Evolutionary conservation across 1,284 basidiomycete genomes (phyloP).

Genomic region (Mrakiaceae sp.): DNA sequence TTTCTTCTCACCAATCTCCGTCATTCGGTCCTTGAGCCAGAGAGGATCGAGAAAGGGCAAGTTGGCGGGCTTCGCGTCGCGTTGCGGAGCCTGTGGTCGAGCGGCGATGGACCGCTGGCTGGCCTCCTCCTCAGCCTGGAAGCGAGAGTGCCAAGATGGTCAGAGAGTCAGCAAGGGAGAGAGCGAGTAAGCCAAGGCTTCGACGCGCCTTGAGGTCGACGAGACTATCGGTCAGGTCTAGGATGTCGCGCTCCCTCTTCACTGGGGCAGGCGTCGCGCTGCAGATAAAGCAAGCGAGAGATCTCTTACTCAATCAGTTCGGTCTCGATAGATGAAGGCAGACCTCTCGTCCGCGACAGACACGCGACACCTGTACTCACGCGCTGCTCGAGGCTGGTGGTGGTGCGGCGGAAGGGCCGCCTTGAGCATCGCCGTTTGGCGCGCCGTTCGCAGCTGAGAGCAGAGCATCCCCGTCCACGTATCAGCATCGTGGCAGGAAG

Average conservation of each 20-base stretch:
- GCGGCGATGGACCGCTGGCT: background rate
- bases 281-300: too few relatives aligned
- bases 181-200: background rate
- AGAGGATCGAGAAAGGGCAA: constrained; percentile 5
- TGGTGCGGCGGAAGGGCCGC: background rate
- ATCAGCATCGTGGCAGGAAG: too few relatives aligned
- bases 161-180: background rate
- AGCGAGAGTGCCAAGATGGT: background rate
- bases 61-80: background rate
- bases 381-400: background rate
- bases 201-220: constrained; percentile 1
- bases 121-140: background rate
- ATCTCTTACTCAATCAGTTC: too few relatives aligned
- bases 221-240: constrained; percentile 3
- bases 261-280: too few relatives aligned
- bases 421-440: too few relatives aligned
- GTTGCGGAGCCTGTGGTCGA: background rate
- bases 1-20: constrained; percentile 5
- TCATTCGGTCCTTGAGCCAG: constrained; percentile 4
- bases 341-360: too few relatives aligned
- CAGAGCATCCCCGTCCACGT: too few relatives aligned
- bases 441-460: too few relatives aligned
- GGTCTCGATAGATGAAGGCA: too few relatives aligned
- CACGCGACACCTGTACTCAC: too few relatives aligned
- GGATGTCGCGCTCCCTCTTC: too few relatives aligned